Percentiles rank a stretch among this genome's conserved stretches.
Evolutionary conservation across 768 basidiomycete genomes (phyloP).

Genomic region (Amyloporia xantha): DNA sequence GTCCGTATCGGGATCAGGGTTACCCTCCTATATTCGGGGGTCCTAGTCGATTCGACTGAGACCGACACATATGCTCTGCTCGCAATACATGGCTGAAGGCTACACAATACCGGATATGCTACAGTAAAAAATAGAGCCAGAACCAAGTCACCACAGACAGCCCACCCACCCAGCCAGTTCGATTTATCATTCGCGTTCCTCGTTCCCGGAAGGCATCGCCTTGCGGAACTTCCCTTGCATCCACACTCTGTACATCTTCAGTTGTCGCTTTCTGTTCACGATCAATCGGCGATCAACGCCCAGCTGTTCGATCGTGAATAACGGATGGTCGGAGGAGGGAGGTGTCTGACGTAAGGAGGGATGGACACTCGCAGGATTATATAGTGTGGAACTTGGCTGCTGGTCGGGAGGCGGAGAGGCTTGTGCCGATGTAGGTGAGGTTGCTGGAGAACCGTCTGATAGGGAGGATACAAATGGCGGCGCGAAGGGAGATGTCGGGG

Average conservation of each 20-base stretch:
- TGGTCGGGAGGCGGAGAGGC: conserved; percentile 4
- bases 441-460: neutral
- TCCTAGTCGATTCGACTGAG: too few relatives aligned
- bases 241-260: conserved; percentile 98
- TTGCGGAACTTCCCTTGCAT: conserved; percentile 83
- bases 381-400: neutral
- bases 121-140: too few relatives aligned
- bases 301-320: conserved; percentile 78
- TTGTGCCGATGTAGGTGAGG: neutral
- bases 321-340: conserved; percentile 25
- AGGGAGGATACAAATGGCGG: neutral
- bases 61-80: too few relatives aligned
- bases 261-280: conserved; percentile 87
- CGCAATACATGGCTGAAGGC: too few relatives aligned
- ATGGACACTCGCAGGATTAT: conserved; percentile 3
- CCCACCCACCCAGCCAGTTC: too few relatives aligned
- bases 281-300: conserved; percentile 87
- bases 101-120: too few relatives aligned
- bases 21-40: too few relatives aligned
- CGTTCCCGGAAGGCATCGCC: too few relatives aligned
- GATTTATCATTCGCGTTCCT: too few relatives aligned
- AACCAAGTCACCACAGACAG: too few relatives aligned
- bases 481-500: neutral
- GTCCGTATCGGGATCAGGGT: too few relatives aligned
- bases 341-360: conserved; percentile 3